Percentiles rank a stretch among this genome's conserved stretches.
Evolutionary conservation across 23 red algal genomes (phyloP).

Genomic region (Pyropia yezoensis): DNA sequence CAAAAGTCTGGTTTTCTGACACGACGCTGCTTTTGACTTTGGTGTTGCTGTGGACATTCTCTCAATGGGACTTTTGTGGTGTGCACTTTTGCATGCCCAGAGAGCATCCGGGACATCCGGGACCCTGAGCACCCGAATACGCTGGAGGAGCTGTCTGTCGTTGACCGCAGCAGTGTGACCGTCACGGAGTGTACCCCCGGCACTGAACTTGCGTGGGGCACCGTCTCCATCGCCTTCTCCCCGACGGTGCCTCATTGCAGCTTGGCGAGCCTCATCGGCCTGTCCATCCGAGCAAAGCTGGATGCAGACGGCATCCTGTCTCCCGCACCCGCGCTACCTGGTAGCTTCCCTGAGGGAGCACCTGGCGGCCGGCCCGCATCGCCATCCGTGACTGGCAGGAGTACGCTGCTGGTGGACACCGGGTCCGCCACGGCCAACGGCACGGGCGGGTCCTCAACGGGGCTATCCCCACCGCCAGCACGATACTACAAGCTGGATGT

Average conservation of each 20-base stretch:
- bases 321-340: not conserved
- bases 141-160: slow-evolving; percentile 85
- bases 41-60: no score
- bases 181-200: slow-evolving; percentile 14
- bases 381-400: no score
- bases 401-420: no score
- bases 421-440: no score
- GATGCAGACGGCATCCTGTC: slow-evolving; percentile 21
- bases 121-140: slow-evolving; percentile 97
- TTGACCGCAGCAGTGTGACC: slow-evolving; percentile 38
- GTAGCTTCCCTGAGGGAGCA: no score
- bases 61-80: not conserved
- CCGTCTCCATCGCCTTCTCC: slow-evolving; percentile 54
- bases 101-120: slow-evolving; percentile 91
- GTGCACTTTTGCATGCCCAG: slow-evolving; percentile 1
- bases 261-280: slow-evolving; percentile 86
- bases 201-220: slow-evolving; percentile 31
- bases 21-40: no score
- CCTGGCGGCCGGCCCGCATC: not conserved
- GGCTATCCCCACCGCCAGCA: not conserved
- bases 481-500: slow-evolving; percentile 69
- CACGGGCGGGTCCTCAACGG: no score
- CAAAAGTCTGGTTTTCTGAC: no score
- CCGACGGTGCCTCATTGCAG: slow-evolving; percentile 95
- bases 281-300: slow-evolving; percentile 61